Evolutionary conservation across 2,329 filamentous ascomycete genomes (phyloP).

Genomic region (Mariannaea elegans): DNA sequence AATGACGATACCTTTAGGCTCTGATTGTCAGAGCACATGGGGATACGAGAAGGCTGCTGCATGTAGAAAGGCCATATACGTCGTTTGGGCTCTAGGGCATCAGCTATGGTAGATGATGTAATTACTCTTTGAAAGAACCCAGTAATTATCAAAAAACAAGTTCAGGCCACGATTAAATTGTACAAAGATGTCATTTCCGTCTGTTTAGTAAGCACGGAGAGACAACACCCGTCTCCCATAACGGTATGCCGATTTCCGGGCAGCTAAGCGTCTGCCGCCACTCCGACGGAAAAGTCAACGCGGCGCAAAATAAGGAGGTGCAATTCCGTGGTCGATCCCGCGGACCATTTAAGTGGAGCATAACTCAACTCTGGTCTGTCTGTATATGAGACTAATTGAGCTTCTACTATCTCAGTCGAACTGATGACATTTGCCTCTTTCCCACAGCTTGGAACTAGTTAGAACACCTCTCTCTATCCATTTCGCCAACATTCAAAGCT

Average conservation of each 20-base stretch:
- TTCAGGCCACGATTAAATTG: too few species aligned
- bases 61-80: background rate
- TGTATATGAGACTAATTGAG: background rate
- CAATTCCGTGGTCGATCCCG: conserved; percentile 1
- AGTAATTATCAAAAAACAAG: too few species aligned
- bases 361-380: background rate
- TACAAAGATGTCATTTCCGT: background rate
- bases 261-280: too few species aligned
- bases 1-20: conserved; percentile 32
- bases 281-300: conserved; percentile 21
- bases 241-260: too few species aligned
- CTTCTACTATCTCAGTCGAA: too few species aligned
- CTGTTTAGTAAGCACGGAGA: conserved; percentile 2
- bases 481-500: conserved; percentile 40
- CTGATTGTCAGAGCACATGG: background rate
- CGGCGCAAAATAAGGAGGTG: background rate
- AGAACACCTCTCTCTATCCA: background rate
- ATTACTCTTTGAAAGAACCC: too few species aligned
- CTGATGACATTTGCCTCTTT: too few species aligned
- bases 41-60: too few species aligned
- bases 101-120: too few species aligned
- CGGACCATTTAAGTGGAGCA: background rate
- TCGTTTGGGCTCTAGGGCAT: too few species aligned
- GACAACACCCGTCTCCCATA: too few species aligned
- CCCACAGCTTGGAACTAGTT: too few species aligned